A percentile compares a stretch with the other conserved stretches of the same genome.
Conservation (phyloP, 2,329 filamentous ascomycete species). For the Metarhizium sp. region DNA sequence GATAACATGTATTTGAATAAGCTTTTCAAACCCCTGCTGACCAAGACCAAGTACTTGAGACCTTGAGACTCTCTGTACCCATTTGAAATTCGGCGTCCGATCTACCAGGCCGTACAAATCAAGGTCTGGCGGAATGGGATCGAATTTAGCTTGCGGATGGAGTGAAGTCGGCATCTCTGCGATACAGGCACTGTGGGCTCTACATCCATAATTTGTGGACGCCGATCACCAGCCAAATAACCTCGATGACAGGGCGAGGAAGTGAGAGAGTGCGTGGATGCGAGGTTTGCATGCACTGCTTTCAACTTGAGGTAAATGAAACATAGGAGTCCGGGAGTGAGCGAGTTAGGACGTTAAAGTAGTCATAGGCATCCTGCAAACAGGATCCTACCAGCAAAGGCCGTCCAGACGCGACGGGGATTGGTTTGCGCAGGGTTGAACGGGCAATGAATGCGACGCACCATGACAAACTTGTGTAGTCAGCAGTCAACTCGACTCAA, state of each 20-base stretch:
- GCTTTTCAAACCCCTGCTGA: constrained; percentile 71
- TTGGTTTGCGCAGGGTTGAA: no score
- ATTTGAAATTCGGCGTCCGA: constrained; percentile 73
- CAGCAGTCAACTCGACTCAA: no score
- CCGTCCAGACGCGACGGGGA: no score
- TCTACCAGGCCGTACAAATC: constrained; percentile 70
- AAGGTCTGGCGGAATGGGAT: constrained; percentile 79
- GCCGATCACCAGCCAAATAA: not conserved
- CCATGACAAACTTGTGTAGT: no score
- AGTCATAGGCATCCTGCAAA: no score
- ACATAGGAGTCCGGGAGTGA: not conserved
- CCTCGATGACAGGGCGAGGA: not conserved
- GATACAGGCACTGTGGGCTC: not conserved
- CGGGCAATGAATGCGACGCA: no score
- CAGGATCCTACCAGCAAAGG: no score
- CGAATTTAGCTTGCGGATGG: constrained; percentile 80
- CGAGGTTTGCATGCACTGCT: not conserved
- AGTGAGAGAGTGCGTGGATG: not conserved
- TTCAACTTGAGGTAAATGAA: not conserved
- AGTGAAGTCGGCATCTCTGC: constrained; percentile 61
- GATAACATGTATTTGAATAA: constrained; percentile 77
- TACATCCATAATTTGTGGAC: not conserved
- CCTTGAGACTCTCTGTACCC: constrained; percentile 70
- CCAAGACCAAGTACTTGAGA: constrained; percentile 71
- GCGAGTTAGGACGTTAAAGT: not conserved